A percentile compares a stretch with the other conserved stretches of the same genome.
Evolutionary conservation across 257 asterid genomes (phyloP).

Genomic region (Jacaranda copaia): DNA sequence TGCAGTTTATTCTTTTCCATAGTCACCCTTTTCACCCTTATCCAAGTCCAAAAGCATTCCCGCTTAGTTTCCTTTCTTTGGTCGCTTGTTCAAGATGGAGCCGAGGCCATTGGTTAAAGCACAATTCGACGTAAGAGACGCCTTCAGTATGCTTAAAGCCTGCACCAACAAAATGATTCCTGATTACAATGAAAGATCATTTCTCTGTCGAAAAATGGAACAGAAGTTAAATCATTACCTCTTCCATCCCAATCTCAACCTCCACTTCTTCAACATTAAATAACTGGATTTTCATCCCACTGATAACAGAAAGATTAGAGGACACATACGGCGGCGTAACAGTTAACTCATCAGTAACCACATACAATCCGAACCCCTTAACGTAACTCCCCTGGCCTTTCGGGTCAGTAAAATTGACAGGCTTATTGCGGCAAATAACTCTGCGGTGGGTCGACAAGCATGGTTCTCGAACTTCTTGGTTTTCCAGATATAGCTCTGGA

Average conservation of each 20-base stretch:
- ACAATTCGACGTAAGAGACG: slow-evolving; percentile 32
- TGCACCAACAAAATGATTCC: slow-evolving; percentile 25
- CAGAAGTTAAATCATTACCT: slow-evolving; percentile 8
- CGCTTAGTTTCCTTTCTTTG: slow-evolving; percentile 12
- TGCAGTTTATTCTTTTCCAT: no score
- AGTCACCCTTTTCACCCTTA: no score
- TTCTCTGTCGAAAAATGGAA: background rate
- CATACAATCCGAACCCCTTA: slow-evolving; percentile 21
- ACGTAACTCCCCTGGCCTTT: slow-evolving; percentile 26
- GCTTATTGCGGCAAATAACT: no score
- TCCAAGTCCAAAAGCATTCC: no score
- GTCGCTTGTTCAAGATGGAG: background rate
- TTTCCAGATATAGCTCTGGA: background rate
- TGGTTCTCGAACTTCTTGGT: background rate
- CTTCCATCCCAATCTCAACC: slow-evolving; percentile 34
- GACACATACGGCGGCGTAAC: slow-evolving; percentile 11
- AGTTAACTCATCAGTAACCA: slow-evolving; percentile 31
- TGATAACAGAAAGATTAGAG: slow-evolving; percentile 16
- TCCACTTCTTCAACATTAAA: slow-evolving; percentile 32
- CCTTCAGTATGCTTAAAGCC: slow-evolving; percentile 36
- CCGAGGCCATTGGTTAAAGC: slow-evolving; percentile 30
- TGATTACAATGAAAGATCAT: background rate
- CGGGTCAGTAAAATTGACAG: background rate
- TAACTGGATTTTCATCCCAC: slow-evolving; percentile 2
- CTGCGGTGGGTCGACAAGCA: no score